phyloP scores from a whole-genome alignment of 345 rosid species.

The Hypericum androsaemum region DNA sequence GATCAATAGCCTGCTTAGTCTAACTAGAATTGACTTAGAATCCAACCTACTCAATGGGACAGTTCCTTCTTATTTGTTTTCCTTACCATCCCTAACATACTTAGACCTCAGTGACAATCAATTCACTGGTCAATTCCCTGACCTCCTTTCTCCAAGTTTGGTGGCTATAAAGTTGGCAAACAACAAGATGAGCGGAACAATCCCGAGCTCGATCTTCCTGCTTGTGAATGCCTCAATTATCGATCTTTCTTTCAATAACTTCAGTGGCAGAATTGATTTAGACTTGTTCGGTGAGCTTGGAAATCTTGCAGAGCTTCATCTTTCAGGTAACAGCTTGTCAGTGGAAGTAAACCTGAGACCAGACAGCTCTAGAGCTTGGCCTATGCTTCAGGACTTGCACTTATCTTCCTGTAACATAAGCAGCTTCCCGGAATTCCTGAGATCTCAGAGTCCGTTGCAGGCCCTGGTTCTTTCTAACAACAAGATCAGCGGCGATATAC shows the following conservation, averaged over 20 bases:
- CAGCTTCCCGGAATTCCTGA: conserved; percentile 9
- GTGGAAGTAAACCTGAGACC: background rate
- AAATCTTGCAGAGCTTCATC: background rate
- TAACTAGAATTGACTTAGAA: background rate
- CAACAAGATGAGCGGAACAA: conserved; percentile 16
- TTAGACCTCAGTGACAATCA: conserved; percentile 10
- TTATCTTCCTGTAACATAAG: conserved; percentile 19
- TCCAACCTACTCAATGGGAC: conserved; percentile 10
- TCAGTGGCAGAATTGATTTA: conserved; percentile 13
- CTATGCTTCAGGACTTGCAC: background rate
- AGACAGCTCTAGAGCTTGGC: conserved; percentile 2
- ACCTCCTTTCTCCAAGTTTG: conserved; percentile 2
- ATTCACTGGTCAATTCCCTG: conserved; percentile 3
- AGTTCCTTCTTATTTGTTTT: conserved; percentile 18
- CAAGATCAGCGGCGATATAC: conserved; percentile 16
- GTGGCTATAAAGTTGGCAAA: background rate
- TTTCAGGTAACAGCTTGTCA: conserved; percentile 10
- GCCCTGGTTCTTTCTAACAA: conserved; percentile 3
- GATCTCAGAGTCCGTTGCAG: background rate
- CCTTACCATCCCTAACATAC: conserved; percentile 9
- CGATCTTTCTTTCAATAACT: conserved; percentile 13
- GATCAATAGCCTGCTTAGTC: background rate
- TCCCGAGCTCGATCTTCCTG: conserved; percentile 15
- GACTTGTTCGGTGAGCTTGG: conserved; percentile 11
- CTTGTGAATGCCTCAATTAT: conserved; percentile 9